phyloP scores from a whole-genome alignment of 352 stramenopile genomes.

The Blastocystis sp. region DNA sequence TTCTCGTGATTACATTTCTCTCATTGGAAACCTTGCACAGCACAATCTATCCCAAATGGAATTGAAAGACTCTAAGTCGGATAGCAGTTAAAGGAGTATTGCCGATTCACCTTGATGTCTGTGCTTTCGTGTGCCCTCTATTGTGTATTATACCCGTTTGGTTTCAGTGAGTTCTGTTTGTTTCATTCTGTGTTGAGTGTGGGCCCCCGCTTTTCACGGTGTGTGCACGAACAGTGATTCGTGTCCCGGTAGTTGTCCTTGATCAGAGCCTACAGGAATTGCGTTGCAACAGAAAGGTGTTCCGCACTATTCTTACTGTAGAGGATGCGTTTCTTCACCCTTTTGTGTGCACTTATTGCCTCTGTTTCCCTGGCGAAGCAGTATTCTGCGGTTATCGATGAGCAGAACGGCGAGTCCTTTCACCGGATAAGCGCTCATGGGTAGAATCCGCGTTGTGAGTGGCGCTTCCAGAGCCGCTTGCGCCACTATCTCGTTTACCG shows the following conservation, averaged over 20 bases:
- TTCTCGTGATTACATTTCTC: conserved; percentile 15
- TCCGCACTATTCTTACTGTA: background rate
- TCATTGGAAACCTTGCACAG: conserved; percentile 38
- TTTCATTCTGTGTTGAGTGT: too few relatives aligned
- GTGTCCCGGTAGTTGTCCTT: background rate
- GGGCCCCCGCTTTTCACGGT: too few relatives aligned
- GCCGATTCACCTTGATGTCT: background rate
- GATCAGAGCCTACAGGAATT: background rate
- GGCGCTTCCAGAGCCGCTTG: background rate
- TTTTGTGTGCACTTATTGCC: conserved; percentile 16
- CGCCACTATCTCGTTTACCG: background rate
- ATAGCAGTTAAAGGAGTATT: background rate
- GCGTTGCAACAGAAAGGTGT: background rate
- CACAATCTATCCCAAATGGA: conserved; percentile 6
- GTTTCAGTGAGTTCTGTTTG: too few relatives aligned
- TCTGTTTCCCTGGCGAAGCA: background rate
- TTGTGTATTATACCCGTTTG: background rate
- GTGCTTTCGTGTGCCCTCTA: background rate
- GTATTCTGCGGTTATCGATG: background rate
- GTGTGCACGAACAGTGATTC: background rate
- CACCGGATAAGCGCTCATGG: background rate
- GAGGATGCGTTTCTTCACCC: background rate
- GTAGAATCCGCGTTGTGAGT: background rate
- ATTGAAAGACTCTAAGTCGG: background rate
- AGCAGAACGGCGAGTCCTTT: conserved; percentile 1